These are phyloP conservation scores for Cyberlindnera euphorbiiphila DNA, from an alignment of 805 yeast species.

Conservation along the genomic window DNA sequence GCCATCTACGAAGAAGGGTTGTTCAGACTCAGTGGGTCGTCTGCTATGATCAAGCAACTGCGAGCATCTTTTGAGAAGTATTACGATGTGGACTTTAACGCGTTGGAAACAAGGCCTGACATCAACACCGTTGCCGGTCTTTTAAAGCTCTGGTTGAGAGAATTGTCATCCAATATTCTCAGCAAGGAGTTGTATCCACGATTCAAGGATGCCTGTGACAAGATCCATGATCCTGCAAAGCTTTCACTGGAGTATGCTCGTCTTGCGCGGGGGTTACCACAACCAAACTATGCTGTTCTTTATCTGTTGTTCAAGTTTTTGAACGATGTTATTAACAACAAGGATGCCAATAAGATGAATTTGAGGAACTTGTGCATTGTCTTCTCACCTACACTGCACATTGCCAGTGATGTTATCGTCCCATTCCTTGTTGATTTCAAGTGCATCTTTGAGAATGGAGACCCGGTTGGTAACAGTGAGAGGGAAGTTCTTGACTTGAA, in stretches of 20 bases:
- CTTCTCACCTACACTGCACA: slow-evolving; percentile 73
- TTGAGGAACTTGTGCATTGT: slow-evolving; percentile 75
- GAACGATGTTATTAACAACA: slow-evolving; percentile 56
- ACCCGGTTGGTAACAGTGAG: slow-evolving; percentile 36
- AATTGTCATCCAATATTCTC: slow-evolving; percentile 65
- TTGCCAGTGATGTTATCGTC: slow-evolving; percentile 57
- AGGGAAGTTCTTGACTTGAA: slow-evolving; percentile 50
- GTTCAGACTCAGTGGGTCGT: slow-evolving; percentile 86
- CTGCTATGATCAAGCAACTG: slow-evolving; percentile 64
- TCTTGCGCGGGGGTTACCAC: slow-evolving; percentile 40
- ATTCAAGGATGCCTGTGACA: slow-evolving; percentile 35
- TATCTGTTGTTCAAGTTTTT: slow-evolving; percentile 65
- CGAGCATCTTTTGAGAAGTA: slow-evolving; percentile 65
- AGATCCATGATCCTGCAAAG: slow-evolving; percentile 29
- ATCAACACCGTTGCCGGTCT: slow-evolving; percentile 86
- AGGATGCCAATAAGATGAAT: slow-evolving; percentile 76
- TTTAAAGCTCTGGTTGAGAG: slow-evolving; percentile 76
- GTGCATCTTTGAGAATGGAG: slow-evolving; percentile 53
- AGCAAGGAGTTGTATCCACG: slow-evolving; percentile 46
- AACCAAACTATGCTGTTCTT: slow-evolving; percentile 54
- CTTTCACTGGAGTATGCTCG: slow-evolving; percentile 31
- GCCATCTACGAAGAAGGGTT: slow-evolving; percentile 89
- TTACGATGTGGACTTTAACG: slow-evolving; percentile 63
- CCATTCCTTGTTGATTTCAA: slow-evolving; percentile 59
- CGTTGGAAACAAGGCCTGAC: slow-evolving; percentile 44